Evolutionary conservation across 345 rosid genomes (phyloP), one percentile per base, ranked within the genome.

Genomic region (Durio zibethinus): DNA sequence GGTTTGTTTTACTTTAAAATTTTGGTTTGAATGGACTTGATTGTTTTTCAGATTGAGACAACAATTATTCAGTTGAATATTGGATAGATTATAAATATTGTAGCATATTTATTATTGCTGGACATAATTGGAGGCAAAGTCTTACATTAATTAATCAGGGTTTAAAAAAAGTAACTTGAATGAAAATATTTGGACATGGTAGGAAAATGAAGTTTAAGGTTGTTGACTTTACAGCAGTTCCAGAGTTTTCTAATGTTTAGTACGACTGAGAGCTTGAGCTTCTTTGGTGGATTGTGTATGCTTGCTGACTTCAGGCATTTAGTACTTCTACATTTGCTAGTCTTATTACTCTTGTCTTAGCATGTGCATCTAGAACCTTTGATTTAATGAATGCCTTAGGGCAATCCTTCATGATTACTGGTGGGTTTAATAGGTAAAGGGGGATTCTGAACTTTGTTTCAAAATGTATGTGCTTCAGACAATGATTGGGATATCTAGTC

Each of bases 1-100:
- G 98, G 96, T 92, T 80, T 29, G 86, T 65, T 64, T 63, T 57
- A n/a, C 15, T 36, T n/a, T n/a, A 54, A 12, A 15, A 43, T 18
- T 64, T 33, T 38, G 57, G 29, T 60, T 72, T 61, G 66, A 52
- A 47, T 78, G 72, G 62, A 48, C 36, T 38, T 64, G 25, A 18
- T 9, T 23, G 78, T 20, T 16, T 43, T 59, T 35, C 38, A 4
- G 60, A 64, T 64, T 36, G 42, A 38, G 12, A 31, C 18, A 31
- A 20, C n/a, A 72, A 35, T 73, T 56, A 10, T 18, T 72, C 63
- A 53, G 14, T 72, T 72, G n/a, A n/a, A n/a, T n/a, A n/a, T n/a
- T n/a, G n/a, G n/a, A n/a, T n/a, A n/a, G n/a, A n/a, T n/a, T n/a
- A n/a, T n/a, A 25, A 21, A 68, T 43, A 68, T 54, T 54, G 29